A percentile compares a stretch with the other conserved stretches of the same genome.
phyloP scores from a whole-genome alignment of 495 filamentous ascomycete species.

The Bacidia gigantensis region DNA sequence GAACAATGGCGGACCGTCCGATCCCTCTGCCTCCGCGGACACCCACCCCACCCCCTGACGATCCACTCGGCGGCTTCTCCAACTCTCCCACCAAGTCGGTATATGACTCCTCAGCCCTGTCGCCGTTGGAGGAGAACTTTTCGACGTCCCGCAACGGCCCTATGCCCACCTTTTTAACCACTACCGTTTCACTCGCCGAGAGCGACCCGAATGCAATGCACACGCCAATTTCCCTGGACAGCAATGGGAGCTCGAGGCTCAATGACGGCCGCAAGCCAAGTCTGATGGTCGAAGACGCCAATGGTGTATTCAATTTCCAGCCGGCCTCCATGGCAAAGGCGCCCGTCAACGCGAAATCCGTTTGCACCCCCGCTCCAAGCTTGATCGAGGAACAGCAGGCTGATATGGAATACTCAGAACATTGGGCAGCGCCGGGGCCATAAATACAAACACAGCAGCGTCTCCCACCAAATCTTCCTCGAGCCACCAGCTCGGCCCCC shows the following conservation, averaged over 20 bases:
- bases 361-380: slow-evolving; percentile 27
- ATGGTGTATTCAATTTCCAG: slow-evolving; percentile 83
- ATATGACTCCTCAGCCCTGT: slow-evolving; percentile 49
- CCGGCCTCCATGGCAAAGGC: slow-evolving; percentile 63
- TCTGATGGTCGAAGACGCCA: slow-evolving; percentile 29
- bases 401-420: slow-evolving; percentile 39
- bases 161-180: slow-evolving; percentile 13
- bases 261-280: slow-evolving; percentile 17
- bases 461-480: slow-evolving; percentile 93
- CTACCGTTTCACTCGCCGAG: slow-evolving; percentile 25
- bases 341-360: slow-evolving; percentile 61
- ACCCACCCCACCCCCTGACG: slow-evolving; percentile 52
- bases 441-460: slow-evolving; percentile 94
- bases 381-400: too few relatives aligned
- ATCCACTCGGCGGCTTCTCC: slow-evolving; percentile 23
- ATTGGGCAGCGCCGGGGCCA: slow-evolving; percentile 89
- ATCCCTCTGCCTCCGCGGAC: slow-evolving; percentile 53
- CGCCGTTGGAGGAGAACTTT: slow-evolving; percentile 44
- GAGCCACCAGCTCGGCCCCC: slow-evolving; percentile 83
- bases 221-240: slow-evolving; percentile 28
- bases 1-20: slow-evolving; percentile 40
- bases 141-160: slow-evolving; percentile 24
- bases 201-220: slow-evolving; percentile 27
- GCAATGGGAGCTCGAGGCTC: slow-evolving; percentile 18
- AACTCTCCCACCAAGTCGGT: slow-evolving; percentile 27